Base-by-base conservation (phyloP, 768 basidiomycete species). In the Rubroboletus pulcherrimus region DNA sequence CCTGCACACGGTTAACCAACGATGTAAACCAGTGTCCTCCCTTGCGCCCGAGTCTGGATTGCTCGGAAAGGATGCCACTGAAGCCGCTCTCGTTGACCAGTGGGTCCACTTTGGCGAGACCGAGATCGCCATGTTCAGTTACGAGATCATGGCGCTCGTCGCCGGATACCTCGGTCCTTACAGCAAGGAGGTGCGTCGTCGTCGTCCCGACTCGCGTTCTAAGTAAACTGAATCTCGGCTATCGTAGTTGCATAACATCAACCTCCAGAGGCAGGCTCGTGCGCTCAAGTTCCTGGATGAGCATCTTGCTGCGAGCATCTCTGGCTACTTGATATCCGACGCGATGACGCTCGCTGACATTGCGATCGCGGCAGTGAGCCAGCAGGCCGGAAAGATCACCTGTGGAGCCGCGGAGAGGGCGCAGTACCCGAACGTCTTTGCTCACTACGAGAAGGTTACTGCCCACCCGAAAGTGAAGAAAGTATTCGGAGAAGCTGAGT, bases 71-170 rank as follows among this genome's bases (percentile, higher is more conserved):
- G 44, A 58, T 9, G 48, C 38, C 14, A 45, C 17, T 6, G 70
- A 70, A 42, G 53, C 66, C 24, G 67, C 66, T 3, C 66, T 70
- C 29, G 58, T 71, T 1, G 70, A 70, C 44, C 70, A 70, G 37
- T 70, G 69, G 69, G 55, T 70, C 17, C 69, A 70, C 31, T 70
- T 70, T 44, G 63, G 56, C 9, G 69, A 70, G 44, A 54, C 51
- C 11, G 69, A 70, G 44, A 67, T 71, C 31, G n/a, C 57, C 40
- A 7, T 1, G 49, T 54, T 57, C 56, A 71, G 58, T 50, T 58
- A 68, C 29, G 57, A 63, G 47, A 53, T 54, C 31, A 49, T 37
- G 19, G 70, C 51, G n/a, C 44, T 60, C 39, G 55, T 65, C 31
- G 12, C 21, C 14, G 63, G 60, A 49, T 42, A 49, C 37, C 56